phyloP scores from a whole-genome alignment of 345 rosid genomes.

The Eucalyptus coolabah region DNA sequence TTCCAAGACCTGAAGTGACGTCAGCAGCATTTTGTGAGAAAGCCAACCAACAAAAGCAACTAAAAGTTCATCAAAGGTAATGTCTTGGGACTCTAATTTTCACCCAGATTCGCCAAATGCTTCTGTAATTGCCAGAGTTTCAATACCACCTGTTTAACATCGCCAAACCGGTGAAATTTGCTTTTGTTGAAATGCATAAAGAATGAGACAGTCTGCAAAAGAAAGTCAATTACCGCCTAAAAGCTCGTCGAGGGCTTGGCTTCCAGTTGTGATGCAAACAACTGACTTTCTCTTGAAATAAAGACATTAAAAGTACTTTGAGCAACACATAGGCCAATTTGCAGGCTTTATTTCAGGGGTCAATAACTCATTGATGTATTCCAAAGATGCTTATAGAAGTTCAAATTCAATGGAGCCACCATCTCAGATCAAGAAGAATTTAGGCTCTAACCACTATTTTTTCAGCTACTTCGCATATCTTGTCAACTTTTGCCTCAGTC shows the following conservation, averaged over 20 bases:
- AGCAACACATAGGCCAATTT: no score
- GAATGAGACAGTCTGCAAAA: neutral
- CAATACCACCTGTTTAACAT: neutral
- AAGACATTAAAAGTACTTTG: neutral
- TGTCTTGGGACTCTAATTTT: neutral
- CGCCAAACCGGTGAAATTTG: neutral
- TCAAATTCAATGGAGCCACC: neutral
- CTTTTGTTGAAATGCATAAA: neutral
- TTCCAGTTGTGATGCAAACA: neutral
- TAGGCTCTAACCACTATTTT: neutral
- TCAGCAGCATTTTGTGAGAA: neutral
- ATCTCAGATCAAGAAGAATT: neutral
- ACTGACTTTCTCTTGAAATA: fast-evolving
- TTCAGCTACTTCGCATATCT: neutral
- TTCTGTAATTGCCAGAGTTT: neutral
- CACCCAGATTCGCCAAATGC: neutral
- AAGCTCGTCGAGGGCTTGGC: neutral
- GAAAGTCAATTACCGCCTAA: neutral
- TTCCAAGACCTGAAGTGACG: constrained; percentile 55
- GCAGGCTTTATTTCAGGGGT: neutral
- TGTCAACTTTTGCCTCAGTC: neutral
- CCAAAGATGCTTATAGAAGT: neutral
- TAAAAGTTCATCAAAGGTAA: neutral
- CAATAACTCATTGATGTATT: neutral
- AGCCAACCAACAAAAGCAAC: neutral